Conservation (phyloP, 352 stramenopile genomes). For the Phytophthora pluvialis region DNA sequence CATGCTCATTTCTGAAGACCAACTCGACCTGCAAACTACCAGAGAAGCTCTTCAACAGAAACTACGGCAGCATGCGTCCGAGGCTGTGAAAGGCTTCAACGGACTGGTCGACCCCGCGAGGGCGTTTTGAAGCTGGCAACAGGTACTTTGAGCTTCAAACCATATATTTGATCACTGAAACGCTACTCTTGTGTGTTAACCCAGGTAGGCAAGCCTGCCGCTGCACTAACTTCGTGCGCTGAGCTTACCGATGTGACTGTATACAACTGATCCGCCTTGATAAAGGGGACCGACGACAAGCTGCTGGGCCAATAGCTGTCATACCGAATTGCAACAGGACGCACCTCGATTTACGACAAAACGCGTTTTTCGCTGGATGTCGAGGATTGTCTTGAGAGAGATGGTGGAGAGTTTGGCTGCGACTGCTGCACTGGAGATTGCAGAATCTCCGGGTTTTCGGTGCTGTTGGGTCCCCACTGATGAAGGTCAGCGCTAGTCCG, state of each 20-base stretch:
- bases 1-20: slow-evolving; percentile 25
- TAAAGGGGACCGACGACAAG: too few relatives aligned
- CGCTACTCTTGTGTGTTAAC: too few relatives aligned
- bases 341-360: too few relatives aligned
- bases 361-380: slow-evolving; percentile 43
- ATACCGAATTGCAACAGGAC: too few relatives aligned
- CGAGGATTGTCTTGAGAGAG: slow-evolving; percentile 53
- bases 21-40: slow-evolving; percentile 14
- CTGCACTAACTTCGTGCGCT: too few relatives aligned
- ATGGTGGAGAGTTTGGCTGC: slow-evolving; percentile 53
- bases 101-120: slow-evolving; percentile 19
- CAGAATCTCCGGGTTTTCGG: slow-evolving; percentile 31
- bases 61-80: slow-evolving; percentile 13
- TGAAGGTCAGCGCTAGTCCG: slow-evolving; percentile 63
- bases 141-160: too few relatives aligned
- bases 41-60: slow-evolving; percentile 13
- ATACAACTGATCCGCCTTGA: too few relatives aligned
- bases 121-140: slow-evolving; percentile 11
- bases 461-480: slow-evolving; percentile 53
- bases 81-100: slow-evolving; percentile 19
- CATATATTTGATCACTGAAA: too few relatives aligned
- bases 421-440: slow-evolving; percentile 40
- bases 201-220: too few relatives aligned
- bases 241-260: too few relatives aligned
- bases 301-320: too few relatives aligned